Percentiles rank a stretch among this genome's conserved stretches.
Evolutionary conservation across 2,329 filamentous ascomycete genomes (phyloP).

Genomic region (Ophiostoma ulmi): DNA sequence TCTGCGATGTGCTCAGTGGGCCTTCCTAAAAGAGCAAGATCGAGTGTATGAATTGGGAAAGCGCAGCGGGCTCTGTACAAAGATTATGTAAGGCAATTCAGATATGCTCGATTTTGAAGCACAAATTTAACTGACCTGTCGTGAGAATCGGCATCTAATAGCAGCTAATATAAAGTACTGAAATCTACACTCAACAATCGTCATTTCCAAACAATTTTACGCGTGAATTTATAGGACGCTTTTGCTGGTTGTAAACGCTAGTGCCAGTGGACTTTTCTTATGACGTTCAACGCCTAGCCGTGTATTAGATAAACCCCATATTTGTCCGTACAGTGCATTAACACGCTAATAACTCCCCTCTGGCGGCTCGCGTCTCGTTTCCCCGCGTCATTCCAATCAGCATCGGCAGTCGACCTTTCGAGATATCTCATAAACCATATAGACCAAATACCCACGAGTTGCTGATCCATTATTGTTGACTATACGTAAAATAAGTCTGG

Average conservation of each 20-base stretch:
- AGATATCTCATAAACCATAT: not conserved
- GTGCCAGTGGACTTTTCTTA: too few relatives aligned
- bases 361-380: not conserved
- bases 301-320: slow-evolving; percentile 3
- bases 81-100: not conserved
- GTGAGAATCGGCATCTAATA: not conserved
- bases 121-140: not conserved
- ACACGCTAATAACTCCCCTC: not conserved
- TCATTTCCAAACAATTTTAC: not conserved
- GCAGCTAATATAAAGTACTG: not conserved
- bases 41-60: not conserved
- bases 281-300: not conserved
- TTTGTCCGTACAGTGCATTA: not conserved
- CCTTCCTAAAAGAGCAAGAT: not conserved
- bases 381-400: slow-evolving; percentile 9
- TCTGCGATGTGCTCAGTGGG: not conserved
- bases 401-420: not conserved
- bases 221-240: not conserved
- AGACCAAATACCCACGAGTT: too few relatives aligned
- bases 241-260: not conserved
- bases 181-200: not conserved
- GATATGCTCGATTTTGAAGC: not conserved
- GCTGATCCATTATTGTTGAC: not conserved
- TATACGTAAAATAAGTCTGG: not conserved
- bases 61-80: not conserved